Base-by-base conservation (phyloP, 306 rosid species). In the Medicago arabica region DNA sequence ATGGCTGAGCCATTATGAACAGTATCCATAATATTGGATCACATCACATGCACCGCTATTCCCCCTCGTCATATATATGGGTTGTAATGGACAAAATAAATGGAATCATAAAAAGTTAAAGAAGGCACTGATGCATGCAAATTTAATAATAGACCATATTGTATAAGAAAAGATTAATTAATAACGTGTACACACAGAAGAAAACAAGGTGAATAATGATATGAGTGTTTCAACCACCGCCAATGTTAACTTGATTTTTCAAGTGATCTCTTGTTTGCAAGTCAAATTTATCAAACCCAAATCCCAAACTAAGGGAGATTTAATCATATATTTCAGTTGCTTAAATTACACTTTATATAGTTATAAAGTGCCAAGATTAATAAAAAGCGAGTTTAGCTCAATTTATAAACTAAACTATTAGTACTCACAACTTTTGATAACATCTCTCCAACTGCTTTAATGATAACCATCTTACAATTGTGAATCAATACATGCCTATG, bases 1-100 rank as follows among this genome's bases (percentile, higher is more conserved):
- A 6, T 16, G 31, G 46, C 67, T 17, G 10, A 69, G 9, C 7
- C 44, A 71, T 21, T 39, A 3, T 53, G 8, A 71, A 18, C 6
- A 2, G 34, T 41, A 43, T 40, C 15, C 38, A 38, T 53, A 78
- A 71, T 71, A 12, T 51, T 66, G 59, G 63, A 57, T 80, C 75
- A 67, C 47, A 46, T 73, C 71, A 67, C 75, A 67, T 80, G 79
- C 75, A 66, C 31, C 36, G 73, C 39, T 53, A 46, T 53, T 78
- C 43, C 9, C 47, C 49, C 57, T 53, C 66, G 17, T 51, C 67
- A 54, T 63, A 17, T 18, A 19, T 23, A 49, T 16, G 58, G 39
- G 47, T 72, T 71, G 40, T 50, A 49, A 71, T 71, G 72, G 6
- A 50, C 72, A 78, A 65, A 46, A 65, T 66, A 66, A 66, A 66